Base-by-base conservation (phyloP, 441 rosid species). In the Erodium trifolium region DNA sequence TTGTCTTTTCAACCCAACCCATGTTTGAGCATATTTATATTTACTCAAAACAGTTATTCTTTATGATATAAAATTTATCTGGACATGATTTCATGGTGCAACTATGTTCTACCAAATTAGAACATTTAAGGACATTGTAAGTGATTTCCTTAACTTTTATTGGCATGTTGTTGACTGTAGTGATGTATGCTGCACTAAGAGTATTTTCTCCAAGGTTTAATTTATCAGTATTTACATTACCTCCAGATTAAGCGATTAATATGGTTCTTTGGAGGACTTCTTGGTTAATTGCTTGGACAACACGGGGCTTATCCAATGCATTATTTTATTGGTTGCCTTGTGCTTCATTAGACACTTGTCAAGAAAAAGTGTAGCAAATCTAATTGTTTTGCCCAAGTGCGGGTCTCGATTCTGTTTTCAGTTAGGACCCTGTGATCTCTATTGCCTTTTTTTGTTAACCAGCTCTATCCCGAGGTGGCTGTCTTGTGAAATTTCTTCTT, bases 241-340 rank as follows among this genome's bases (percentile, higher is more conserved):
- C 59, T 55, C 10, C 29, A 60, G n/a, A 60, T 19, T 29, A 63
- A 63, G 18, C 13, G 9, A 8, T 31, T 59, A 18, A 59, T 59
- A 19, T 59, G 29, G 63, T 59, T 64, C 43, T 64, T 64, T 64
- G 67, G 41, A 13, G 45, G 17, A 64, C 43, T 31, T 63, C 35
- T 29, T 63, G 66, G 66, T 63, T 63, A 63, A 19, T 63, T 63
- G 66, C 41, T 29, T 27, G 66, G 66, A 31, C 41, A 31, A 31
- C 10, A 13, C 19, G 43, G 34, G 19, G 67, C 19, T n/a, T 34
- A 31, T n/a, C 19, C 43, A 64, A 34, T 63, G 27, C 31, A 63
- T 63, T 31, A 31, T 63, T 37, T 63, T 63, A 63, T 63, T 63
- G 66, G 41, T 8, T 63, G 9, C 19, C 66, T 29, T 29, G 66